A percentile compares a stretch with the other conserved stretches of the same genome.
phyloP scores from a whole-genome alignment of 2,329 filamentous ascomycete species.

The Alternaria postmessia region DNA sequence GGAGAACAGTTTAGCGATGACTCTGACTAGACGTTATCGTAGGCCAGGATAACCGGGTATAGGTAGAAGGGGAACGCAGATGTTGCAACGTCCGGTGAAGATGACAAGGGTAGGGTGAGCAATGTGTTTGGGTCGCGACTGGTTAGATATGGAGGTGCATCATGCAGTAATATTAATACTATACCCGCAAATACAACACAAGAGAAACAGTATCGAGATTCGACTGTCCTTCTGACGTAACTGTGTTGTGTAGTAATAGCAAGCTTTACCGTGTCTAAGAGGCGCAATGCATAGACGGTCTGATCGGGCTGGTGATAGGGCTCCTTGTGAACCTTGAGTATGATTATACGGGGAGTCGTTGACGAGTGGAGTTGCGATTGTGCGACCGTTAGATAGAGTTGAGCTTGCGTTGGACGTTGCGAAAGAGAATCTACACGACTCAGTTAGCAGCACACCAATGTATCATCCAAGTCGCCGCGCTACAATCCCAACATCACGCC shows the following conservation, averaged over 20 bases:
- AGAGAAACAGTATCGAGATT: neutral
- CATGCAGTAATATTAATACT: neutral
- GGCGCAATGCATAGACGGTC: neutral
- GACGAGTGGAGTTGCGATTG: neutral
- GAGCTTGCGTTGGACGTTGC: neutral
- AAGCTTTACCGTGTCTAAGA: neutral
- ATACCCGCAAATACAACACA: neutral
- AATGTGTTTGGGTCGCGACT: neutral
- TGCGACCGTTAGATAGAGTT: neutral
- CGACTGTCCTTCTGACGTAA: neutral
- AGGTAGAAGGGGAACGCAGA: neutral
- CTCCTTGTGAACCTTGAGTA: neutral
- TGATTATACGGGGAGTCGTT: neutral
- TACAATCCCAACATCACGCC: conserved; percentile 1
- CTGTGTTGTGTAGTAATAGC: neutral
- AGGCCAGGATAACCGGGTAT: neutral
- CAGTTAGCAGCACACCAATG: neutral
- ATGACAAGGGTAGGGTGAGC: neutral
- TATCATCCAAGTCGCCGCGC: neutral
- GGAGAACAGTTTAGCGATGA: neutral
- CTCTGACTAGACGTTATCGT: neutral
- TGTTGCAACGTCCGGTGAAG: neutral
- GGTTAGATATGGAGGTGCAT: neutral
- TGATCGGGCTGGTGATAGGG: neutral
- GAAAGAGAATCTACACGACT: neutral